Evolutionary conservation across 352 stramenopile species (phyloP).

Genomic region (Phytopythium sindhum): DNA sequence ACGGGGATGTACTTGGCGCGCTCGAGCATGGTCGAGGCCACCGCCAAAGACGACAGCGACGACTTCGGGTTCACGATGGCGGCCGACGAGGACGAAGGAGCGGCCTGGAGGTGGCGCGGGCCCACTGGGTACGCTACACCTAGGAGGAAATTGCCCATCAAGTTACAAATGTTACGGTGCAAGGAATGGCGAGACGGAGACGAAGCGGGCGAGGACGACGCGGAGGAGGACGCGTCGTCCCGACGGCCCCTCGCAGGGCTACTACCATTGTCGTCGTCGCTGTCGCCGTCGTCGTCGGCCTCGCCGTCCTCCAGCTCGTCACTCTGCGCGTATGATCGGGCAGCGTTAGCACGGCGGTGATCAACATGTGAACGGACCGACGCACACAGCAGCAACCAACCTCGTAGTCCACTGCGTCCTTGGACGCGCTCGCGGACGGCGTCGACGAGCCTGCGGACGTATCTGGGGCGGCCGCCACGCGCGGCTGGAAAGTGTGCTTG

Average conservation of each 20-base stretch:
- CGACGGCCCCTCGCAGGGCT: conserved; percentile 16
- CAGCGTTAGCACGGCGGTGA: neutral
- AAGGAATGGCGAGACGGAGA: conserved; percentile 18
- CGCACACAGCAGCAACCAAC: conserved; percentile 9
- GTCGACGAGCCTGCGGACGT: conserved; percentile 8
- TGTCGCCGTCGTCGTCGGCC: conserved; percentile 32
- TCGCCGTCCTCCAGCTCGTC: conserved; percentile 32
- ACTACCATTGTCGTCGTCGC: conserved; percentile 38
- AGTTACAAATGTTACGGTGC: conserved; percentile 85
- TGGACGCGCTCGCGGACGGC: conserved; percentile 10
- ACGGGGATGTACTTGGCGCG: conserved; percentile 96
- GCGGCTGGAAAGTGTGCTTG: conserved; percentile 74
- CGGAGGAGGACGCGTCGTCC: conserved; percentile 14
- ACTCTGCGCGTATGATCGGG: conserved; percentile 13
- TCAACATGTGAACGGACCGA: conserved; percentile 9
- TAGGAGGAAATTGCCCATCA: conserved; percentile 86
- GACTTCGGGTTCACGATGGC: conserved; percentile 11
- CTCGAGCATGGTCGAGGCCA: conserved; percentile 67
- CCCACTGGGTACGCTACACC: conserved; percentile 43
- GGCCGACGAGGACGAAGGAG: neutral
- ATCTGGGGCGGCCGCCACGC: conserved; percentile 15
- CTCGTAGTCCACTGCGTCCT: conserved; percentile 32
- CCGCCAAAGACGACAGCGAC: neutral
- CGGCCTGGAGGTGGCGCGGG: conserved; percentile 15
- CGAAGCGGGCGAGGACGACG: conserved; percentile 9